A percentile compares a stretch with the other conserved stretches of the same genome.
Conservation (phyloP, 805 yeast species). For the Monosporozyma aerobia region DNA sequence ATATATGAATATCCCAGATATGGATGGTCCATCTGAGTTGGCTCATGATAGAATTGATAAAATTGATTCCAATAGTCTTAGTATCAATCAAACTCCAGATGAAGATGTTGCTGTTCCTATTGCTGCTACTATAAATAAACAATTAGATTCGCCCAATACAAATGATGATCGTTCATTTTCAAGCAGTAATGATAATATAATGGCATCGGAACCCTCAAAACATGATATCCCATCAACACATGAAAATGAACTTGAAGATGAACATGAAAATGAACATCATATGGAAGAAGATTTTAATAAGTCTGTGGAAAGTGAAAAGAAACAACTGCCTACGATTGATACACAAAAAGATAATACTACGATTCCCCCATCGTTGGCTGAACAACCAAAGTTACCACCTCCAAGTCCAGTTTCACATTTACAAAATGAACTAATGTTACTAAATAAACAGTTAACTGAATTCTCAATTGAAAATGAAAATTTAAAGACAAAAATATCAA, state of each 20-base stretch:
- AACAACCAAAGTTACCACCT: neutral
- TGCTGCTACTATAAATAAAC: neutral
- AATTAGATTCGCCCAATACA: neutral
- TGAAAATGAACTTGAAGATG: neutral
- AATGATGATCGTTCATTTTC: neutral
- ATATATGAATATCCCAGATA: neutral
- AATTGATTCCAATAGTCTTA: neutral
- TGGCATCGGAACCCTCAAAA: neutral
- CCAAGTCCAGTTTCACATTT: conserved; percentile 2
- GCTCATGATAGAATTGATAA: neutral
- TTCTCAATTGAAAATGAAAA: conserved; percentile 28
- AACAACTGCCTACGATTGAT: neutral
- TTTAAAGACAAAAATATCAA: conserved; percentile 32
- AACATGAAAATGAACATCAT: neutral
- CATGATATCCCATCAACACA: neutral
- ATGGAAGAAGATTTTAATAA: neutral
- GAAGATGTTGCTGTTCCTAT: neutral
- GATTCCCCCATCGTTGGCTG: neutral
- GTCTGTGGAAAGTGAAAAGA: neutral
- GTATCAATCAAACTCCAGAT: neutral
- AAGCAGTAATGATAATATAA: neutral
- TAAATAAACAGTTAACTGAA: conserved; percentile 19
- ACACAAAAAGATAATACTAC: neutral
- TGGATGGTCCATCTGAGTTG: neutral
- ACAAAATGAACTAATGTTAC: conserved; percentile 18